A percentile compares a stretch with the other conserved stretches of the same genome.
phyloP scores from a whole-genome alignment of 768 basidiomycete species.

The Lentinula sp. region DNA sequence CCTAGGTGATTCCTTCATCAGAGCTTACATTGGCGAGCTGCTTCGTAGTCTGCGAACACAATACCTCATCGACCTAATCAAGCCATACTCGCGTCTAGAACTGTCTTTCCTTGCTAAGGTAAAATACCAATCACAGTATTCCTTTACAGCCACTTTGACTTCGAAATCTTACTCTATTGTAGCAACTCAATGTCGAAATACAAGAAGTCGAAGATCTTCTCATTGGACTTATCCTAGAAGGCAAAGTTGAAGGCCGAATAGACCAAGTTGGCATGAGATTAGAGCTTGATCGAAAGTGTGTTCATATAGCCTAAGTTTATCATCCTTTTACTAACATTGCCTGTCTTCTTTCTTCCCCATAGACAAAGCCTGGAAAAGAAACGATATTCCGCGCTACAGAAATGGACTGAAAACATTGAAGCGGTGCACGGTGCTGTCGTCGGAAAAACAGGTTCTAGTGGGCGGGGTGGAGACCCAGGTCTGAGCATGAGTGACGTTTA shows the following conservation, averaged over 20 bases:
- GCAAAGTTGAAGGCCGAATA: constrained; percentile 94
- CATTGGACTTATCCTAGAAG: constrained; percentile 90
- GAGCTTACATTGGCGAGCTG: constrained; percentile 93
- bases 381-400: constrained; percentile 73
- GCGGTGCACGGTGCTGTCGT: constrained; percentile 72
- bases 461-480: constrained; percentile 29
- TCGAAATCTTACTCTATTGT: not conserved
- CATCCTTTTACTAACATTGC: not conserved
- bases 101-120: constrained; percentile 91
- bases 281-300: constrained; percentile 83
- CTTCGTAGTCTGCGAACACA: constrained; percentile 91
- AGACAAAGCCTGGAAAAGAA: constrained; percentile 87
- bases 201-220: constrained; percentile 92
- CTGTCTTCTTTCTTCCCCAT: not conserved
- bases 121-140: constrained; percentile 9
- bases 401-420: constrained; percentile 81
- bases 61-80: constrained; percentile 96
- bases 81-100: constrained; percentile 94
- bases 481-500: constrained; percentile 4
- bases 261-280: constrained; percentile 94
- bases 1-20: constrained; percentile 94
- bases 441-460: constrained; percentile 50
- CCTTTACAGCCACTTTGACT: not conserved
- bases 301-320: constrained; percentile 7
- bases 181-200: constrained; percentile 95